Conservation (phyloP, 225 moss, liverwort and hornwort genomes). For the Sphagnum contortum region DNA sequence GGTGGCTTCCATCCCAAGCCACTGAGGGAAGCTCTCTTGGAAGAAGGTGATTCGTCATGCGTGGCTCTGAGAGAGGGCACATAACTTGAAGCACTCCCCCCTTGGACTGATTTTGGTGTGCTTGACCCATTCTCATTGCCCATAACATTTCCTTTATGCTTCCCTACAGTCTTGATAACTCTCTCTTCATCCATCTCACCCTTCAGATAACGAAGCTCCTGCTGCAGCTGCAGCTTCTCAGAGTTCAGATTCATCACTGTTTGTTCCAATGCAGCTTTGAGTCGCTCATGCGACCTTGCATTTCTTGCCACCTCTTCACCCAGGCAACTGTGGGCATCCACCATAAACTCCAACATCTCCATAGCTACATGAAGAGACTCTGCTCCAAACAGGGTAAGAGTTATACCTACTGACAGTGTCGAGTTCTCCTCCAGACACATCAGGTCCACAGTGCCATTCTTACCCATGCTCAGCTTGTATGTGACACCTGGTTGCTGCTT, state of each 20-base stretch:
- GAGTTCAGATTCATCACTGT: conserved; percentile 21
- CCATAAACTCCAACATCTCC: conserved; percentile 39
- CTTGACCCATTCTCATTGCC: too few relatives aligned
- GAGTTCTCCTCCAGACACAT: neutral
- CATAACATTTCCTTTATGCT: too few relatives aligned
- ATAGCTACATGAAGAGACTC: conserved; percentile 8
- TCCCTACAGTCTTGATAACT: too few relatives aligned
- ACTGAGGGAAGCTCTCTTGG: too few relatives aligned
- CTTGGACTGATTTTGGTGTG: too few relatives aligned
- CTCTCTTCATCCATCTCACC: neutral
- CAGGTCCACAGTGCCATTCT: conserved; percentile 21
- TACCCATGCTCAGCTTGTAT: conserved; percentile 27
- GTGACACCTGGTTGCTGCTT: conserved; percentile 20
- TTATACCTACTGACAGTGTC: too few relatives aligned
- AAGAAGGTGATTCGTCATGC: too few relatives aligned
- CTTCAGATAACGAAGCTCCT: conserved; percentile 21
- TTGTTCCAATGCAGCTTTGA: conserved; percentile 26
- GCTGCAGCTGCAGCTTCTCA: conserved; percentile 28
- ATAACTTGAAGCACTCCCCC: too few relatives aligned
- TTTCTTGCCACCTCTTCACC: conserved; percentile 25
- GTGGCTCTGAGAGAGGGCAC: too few relatives aligned
- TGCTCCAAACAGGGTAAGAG: too few relatives aligned
- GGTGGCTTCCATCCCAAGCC: too few relatives aligned
- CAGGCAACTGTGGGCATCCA: conserved; percentile 27
- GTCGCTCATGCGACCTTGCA: conserved; percentile 19